Conservation (phyloP, 2,329 filamentous ascomycete species). For the Fusarium nodosum region DNA sequence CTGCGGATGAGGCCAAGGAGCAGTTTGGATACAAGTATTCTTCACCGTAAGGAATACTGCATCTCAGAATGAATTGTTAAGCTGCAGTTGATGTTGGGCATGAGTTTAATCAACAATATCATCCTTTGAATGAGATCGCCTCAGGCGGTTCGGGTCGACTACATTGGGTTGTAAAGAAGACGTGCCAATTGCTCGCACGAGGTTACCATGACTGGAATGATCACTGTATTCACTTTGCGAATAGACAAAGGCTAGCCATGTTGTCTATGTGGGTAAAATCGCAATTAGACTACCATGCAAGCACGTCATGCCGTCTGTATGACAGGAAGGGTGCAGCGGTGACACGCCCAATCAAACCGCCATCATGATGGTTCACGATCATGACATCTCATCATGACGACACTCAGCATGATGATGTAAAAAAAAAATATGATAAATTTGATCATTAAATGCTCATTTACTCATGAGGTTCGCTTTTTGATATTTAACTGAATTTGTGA, state of each 20-base stretch:
- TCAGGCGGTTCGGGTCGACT: not conserved
- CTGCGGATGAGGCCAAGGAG: conserved; percentile 59
- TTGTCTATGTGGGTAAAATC: not conserved
- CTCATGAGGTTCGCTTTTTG: conserved; percentile 44
- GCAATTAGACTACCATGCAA: not conserved
- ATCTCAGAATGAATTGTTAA: not conserved
- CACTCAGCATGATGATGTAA: conserved; percentile 18
- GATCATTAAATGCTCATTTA: conserved; percentile 49
- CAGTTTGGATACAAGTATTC: conserved; percentile 63
- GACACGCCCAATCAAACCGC: conserved; percentile 11
- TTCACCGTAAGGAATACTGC: conserved; percentile 53
- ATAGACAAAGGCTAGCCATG: not conserved
- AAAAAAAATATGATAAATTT: conserved; percentile 33
- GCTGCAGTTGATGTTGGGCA: not conserved
- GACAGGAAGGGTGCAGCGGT: not conserved
- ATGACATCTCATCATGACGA: conserved; percentile 37
- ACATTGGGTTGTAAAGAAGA: not conserved
- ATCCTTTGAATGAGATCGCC: not conserved
- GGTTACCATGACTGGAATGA: not conserved
- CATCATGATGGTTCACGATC: conserved; percentile 31
- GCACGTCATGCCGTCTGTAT: not conserved
- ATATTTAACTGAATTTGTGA: conserved; percentile 41
- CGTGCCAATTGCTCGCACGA: not conserved
- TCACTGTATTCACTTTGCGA: no score
- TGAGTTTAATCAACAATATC: no score